These are phyloP conservation scores for Pythium coloratum DNA, from an alignment of 352 stramenopile genomes.

Conservation along the genomic window DNA sequence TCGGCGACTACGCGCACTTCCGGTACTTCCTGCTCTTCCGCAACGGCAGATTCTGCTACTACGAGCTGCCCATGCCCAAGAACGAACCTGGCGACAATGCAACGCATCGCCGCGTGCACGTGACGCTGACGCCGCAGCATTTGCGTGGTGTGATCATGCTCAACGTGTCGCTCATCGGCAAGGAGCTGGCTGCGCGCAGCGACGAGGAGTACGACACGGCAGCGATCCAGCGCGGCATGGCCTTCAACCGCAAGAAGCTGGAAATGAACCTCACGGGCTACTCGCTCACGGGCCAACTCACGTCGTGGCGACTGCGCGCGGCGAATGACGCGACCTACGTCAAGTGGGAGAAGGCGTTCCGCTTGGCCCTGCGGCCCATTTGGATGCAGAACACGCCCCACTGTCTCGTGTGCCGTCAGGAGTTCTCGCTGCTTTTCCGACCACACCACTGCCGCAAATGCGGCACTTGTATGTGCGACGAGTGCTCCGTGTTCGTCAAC, in stretches of 20 bases:
- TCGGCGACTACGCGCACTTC: conserved; percentile 86
- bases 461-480: conserved; percentile 83
- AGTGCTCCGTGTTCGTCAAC: conserved; percentile 77
- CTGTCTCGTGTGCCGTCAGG: conserved; percentile 75
- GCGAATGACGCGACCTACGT: conserved; percentile 67
- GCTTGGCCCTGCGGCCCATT: conserved; percentile 69
- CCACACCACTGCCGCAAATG: conserved; percentile 86
- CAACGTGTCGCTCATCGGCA: conserved; percentile 68
- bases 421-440: conserved; percentile 73
- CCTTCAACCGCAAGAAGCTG: conserved; percentile 80
- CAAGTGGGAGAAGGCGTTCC: conserved; percentile 83
- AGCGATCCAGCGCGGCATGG: conserved; percentile 63
- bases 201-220: conserved; percentile 76
- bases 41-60: conserved; percentile 86
- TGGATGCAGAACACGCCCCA: conserved; percentile 77
- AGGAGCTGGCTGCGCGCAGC: conserved; percentile 51
- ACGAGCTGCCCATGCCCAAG: conserved; percentile 73
- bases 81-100: conserved; percentile 5
- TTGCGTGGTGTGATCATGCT: conserved; percentile 85
- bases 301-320: conserved; percentile 77
- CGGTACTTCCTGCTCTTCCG: conserved; percentile 84
- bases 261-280: conserved; percentile 85
- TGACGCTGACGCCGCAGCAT: conserved; percentile 77
- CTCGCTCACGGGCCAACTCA: conserved; percentile 72
- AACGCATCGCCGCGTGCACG: conserved; percentile 45